Base-by-base conservation (phyloP, 768 basidiomycete species). In the Naganishia antarctica region DNA sequence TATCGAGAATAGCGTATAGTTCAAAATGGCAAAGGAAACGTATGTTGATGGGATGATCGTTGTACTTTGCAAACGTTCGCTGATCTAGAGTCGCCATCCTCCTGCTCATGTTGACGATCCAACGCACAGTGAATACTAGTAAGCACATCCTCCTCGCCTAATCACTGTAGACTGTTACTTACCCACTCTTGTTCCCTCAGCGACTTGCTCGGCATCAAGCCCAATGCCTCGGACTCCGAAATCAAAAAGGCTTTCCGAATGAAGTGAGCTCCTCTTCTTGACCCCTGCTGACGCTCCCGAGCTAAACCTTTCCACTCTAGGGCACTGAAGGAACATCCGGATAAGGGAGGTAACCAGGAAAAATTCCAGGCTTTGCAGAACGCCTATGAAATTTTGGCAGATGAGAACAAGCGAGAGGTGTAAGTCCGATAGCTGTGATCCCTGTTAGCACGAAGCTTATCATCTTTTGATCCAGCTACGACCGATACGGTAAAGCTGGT, bases 261-360 rank as follows among this genome's bases (percentile, higher is more conserved):
- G 63, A 69, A 71, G 61, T 70, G 26, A 59, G 69, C 61, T 44
- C 28, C 37, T 85, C 31, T 70, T 84, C 9, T 11, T 40, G 21
- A n/a, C 15, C 37, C n/a, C 4, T 23, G 18, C 31, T 40, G 18
- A 8, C 13, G 21, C 37, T 26, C 7, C 3, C 4, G 15, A 29
- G 29, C n/a, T 28, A 25, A 21, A 2, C 9, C 18, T 16, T 51
- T 21, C 16, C 71, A 78, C 45, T 60, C 68, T 63, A 32, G 49
- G 88, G 90, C 91, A 49, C 77, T 96, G 76, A 91, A 90, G 84
- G 90, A 89, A 87, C 94, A 98, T 77, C 93, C 93, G 40, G 92
- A 96, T 76, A 84, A 92, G 41, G 94, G 96, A 73, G 80, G 80
- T 8, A 75, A 78, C 61, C 89, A 90, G 29, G 87, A 86, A 68